Evolutionary conservation across 768 basidiomycete genomes (phyloP), one percentile per base, ranked within the genome.

Genomic region (Panus rudis): DNA sequence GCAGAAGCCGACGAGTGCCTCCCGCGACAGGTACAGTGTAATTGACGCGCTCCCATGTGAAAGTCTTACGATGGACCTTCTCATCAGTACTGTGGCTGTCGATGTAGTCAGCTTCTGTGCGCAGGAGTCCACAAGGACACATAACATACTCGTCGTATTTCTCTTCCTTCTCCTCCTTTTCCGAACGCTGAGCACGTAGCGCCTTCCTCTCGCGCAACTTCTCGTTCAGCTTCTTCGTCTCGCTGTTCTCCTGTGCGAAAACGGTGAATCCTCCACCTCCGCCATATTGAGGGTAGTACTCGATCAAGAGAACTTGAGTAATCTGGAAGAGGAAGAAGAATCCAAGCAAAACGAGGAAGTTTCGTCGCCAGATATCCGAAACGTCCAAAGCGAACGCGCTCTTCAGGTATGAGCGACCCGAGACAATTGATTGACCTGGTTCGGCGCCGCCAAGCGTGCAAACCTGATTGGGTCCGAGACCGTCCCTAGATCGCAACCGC

Each of bases 1-100:
- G 77, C 27, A 92, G 72, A 8, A 92, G 67, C 32, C 76, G 71
- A 6, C 65, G 69, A 12, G 67, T 69, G 6, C 83, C 84, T 20
- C 72, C 72, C 1, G 77, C 68, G 0, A 81, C 74, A 1, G 84
- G 86, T 0, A 91, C 82, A 52, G 75, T 70, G 53, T 92, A 93
- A 59, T 83, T 84, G 41, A 90, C 63, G 23, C 68, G 63, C 53
- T 86, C 79, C 88, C 89, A 94, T 2, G 91, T 92, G 57, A 94
- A 88, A 34, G 78, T 60, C 61, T 74, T 81, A 55, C 67, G 53
- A 17, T 63, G 49, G 38, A 55, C 51, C 28, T 45, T 51, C 26
- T 39, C 30, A 1, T 42, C 38, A 19, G 28, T 10, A n/a, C n/a
- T n/a, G 14, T 32, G 41, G 50, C 12, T 27, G 32, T 19, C 24